phyloP scores from a whole-genome alignment of 257 asterid species.

The Hygrophila difformis region DNA sequence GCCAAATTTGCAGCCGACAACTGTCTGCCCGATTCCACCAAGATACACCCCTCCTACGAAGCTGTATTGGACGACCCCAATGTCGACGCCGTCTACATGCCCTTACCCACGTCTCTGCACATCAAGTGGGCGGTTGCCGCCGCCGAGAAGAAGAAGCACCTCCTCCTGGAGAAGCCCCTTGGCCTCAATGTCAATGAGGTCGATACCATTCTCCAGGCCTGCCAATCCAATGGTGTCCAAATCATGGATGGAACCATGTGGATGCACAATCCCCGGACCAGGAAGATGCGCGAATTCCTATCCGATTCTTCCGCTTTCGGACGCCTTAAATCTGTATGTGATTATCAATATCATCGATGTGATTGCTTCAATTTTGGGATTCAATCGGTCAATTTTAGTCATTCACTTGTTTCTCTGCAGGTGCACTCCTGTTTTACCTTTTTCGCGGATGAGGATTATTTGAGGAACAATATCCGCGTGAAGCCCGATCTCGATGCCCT shows the following conservation, averaged over 20 bases:
- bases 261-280: constrained; percentile 74
- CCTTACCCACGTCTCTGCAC: constrained; percentile 64
- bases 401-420: constrained; percentile 23
- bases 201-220: constrained; percentile 51
- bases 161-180: constrained; percentile 67
- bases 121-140: constrained; percentile 67
- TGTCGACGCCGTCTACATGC: constrained; percentile 64
- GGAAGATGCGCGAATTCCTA: constrained; percentile 56
- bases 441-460: constrained; percentile 23
- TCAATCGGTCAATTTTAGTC: not conserved
- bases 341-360: too few species aligned
- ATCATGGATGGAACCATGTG: constrained; percentile 81
- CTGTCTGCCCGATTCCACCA: constrained; percentile 42
- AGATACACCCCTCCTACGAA: constrained; percentile 51
- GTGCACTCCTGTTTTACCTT: constrained; percentile 39
- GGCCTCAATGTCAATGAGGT: constrained; percentile 44
- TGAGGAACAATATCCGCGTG: constrained; percentile 52
- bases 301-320: constrained; percentile 40
- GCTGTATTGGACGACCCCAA: constrained; percentile 54
- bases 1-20: constrained; percentile 42
- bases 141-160: constrained; percentile 63
- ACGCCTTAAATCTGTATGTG: constrained; percentile 28
- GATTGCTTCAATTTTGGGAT: too few species aligned
- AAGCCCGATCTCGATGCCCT: constrained; percentile 64
- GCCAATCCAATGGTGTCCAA: constrained; percentile 67